Evolutionary conservation across 2,329 filamentous ascomycete species (phyloP), one percentile per base, ranked within the genome.

Genomic region (Alternaria ventricosa): DNA sequence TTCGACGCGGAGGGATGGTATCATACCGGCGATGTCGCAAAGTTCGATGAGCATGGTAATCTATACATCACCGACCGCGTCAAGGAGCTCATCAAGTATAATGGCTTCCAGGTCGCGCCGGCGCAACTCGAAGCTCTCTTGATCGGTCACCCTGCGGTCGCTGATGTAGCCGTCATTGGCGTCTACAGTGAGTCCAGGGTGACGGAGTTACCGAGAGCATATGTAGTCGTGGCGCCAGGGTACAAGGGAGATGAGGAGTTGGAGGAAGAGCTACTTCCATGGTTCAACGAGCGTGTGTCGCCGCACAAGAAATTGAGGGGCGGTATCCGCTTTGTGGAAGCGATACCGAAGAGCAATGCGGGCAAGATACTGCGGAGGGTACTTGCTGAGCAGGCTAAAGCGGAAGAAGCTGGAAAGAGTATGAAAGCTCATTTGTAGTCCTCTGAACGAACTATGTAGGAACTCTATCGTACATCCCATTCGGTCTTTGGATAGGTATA

Each of bases 61-160:
- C 67, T 69, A 33, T 78, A 68, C 66, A 78, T 79, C 44, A 71
- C 75, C 3, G 77, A 79, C 62, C 68, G 77, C 12, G 75, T 74
- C 64, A 79, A 79, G 61, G 77, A 89, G 71, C 80, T 89, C 56
- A 89, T 88, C 78, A 89, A 88, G 73, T 86, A 87, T 33, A 87
- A 86, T 65, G 87, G 87, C 10, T 84, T 86, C 57, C 87, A 89
- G 72, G 87, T 89, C 12, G 85, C 87, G 11, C 87, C 87, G 1
- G 86, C 86, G 2, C 86, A 89, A 70, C 75, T 89, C 5, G 87
- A 89, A 73, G 85, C 84, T 6, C 67, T 87, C 10, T 74, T 88
- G 22, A 75, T 88, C 13, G 83, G 85, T 13, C 86, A 87, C 70
- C 80, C 82, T 3, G 80, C 79, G 1, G 77, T 93, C 23, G 83